Evolutionary conservation across 1,139 yeast genomes (phyloP).

Genomic region (Casaregolazyma suthepensis): DNA sequence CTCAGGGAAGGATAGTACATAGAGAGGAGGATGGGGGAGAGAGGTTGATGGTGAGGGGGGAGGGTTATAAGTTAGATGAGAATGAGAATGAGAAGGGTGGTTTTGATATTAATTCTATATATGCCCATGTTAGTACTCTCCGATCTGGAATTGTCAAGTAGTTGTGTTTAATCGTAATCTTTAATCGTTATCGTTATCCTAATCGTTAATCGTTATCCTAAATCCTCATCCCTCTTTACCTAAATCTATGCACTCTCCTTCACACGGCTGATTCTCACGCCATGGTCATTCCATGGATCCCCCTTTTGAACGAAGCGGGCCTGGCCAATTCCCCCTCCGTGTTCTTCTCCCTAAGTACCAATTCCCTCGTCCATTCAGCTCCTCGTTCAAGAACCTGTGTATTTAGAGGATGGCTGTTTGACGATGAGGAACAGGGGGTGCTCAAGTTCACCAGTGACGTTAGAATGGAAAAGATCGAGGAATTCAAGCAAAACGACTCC

Average conservation of each 20-base stretch:
- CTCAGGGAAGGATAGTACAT: constrained; percentile 13
- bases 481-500: constrained; percentile 43
- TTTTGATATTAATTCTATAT: background rate
- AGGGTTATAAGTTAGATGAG: background rate
- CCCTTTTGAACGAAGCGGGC: constrained; percentile 18
- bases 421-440: constrained; percentile 61
- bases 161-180: too few relatives aligned
- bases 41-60: background rate
- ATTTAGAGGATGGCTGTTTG: constrained; percentile 68
- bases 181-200: too few relatives aligned
- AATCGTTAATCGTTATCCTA: too few relatives aligned
- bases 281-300: constrained; percentile 28
- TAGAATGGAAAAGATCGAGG: constrained; percentile 58
- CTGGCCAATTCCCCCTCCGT: background rate
- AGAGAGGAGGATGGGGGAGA: constrained; percentile 8
- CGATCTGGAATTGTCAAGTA: background rate
- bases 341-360: constrained; percentile 63
- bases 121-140: background rate
- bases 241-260: too few relatives aligned
- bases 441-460: constrained; percentile 67
- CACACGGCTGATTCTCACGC: background rate
- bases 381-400: constrained; percentile 69
- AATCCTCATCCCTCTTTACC: too few relatives aligned
- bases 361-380: constrained; percentile 43
- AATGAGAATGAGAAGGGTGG: background rate